A percentile compares a stretch with the other conserved stretches of the same genome.
Evolutionary conservation across 768 basidiomycete genomes (phyloP).

Genomic region (Boletus edulis): DNA sequence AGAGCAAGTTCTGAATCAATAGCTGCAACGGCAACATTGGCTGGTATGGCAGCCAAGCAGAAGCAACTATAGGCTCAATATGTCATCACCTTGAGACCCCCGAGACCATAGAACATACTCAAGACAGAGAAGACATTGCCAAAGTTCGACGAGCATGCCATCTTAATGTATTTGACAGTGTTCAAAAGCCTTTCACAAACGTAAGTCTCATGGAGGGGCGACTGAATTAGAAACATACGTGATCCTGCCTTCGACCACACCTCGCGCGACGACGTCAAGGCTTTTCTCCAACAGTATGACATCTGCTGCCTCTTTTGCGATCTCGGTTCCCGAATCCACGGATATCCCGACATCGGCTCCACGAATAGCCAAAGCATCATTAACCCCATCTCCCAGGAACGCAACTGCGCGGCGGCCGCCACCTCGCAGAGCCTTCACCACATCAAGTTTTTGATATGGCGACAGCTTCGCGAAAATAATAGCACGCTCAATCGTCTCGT

Average conservation of each 20-base stretch:
- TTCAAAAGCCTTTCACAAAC: constrained; percentile 30
- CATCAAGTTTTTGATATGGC: constrained; percentile 33
- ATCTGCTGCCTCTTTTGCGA: constrained; percentile 38
- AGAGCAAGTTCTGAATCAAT: constrained; percentile 33
- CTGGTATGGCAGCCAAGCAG: constrained; percentile 37
- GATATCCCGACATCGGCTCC: constrained; percentile 34
- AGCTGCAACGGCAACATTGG: constrained; percentile 36
- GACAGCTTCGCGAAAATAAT: constrained; percentile 32
- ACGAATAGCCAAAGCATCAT: constrained; percentile 32
- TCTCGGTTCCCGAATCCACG: constrained; percentile 33
- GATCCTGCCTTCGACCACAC: constrained; percentile 33
- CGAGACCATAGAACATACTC: constrained; percentile 15
- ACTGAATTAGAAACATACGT: constrained; percentile 22
- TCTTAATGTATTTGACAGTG: constrained; percentile 38
- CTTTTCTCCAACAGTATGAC: constrained; percentile 37
- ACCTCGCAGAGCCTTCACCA: constrained; percentile 31
- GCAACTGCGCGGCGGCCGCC: constrained; percentile 29
- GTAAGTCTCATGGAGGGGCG: constrained; percentile 6
- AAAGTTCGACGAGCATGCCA: constrained; percentile 38
- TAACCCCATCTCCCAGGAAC: constrained; percentile 32
- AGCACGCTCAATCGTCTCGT: constrained; percentile 30
- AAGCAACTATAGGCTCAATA: constrained; percentile 25
- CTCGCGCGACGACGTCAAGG: constrained; percentile 32
- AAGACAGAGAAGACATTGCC: constrained; percentile 34
- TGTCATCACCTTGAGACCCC: background rate